Base-by-base conservation (phyloP, 805 yeast genomes). In the Geotrichum ghanense region DNA sequence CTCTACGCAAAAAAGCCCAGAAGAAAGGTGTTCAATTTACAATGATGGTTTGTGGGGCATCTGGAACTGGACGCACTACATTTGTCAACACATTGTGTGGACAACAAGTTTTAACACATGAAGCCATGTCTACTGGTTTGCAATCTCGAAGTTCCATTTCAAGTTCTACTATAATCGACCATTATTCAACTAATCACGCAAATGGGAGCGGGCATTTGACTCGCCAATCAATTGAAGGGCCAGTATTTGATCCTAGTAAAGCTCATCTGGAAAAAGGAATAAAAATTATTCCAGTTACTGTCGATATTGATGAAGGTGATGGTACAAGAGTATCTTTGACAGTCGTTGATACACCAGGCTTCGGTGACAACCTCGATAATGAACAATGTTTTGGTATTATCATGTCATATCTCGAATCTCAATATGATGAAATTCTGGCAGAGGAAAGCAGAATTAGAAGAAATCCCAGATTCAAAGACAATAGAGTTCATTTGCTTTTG, bases 361-460 rank as follows among this genome's bases (percentile, higher is more conserved):
- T 82, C 56, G 92, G 90, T 40, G 89, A 82, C 56, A 79, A 76
- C 58, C 69, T 83, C 53, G 79, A 84, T 64, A 82, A 81, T 62
- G 73, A 72, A 43, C 52, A 65, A 26, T 72, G 78, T 26, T 68
- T 72, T 42, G 53, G 55, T 1, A 67, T 74, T 50, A 72, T 85
- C 46, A 73, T 74, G 49, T 71, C 72, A 31, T 82, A 76, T 64
- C 68, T 84, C 50, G 84, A 81, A 60, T 73, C 69, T 49, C 89
- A 83, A 62, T 83, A 79, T 62, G 88, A 83, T 57, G 72, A 72
- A 49, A 79, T 81, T 22, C 73, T 85, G 52, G 77, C 77, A 9
- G 90, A 84, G 60, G 95, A 84, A 61, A 72, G 81, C n/a, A 74
- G 86, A 49, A 81, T 85, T 55, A 72, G 76, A 53, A 74, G 94